phyloP scores from a whole-genome alignment of 2,329 filamentous ascomycete species.

The Bipolaris cookei region DNA sequence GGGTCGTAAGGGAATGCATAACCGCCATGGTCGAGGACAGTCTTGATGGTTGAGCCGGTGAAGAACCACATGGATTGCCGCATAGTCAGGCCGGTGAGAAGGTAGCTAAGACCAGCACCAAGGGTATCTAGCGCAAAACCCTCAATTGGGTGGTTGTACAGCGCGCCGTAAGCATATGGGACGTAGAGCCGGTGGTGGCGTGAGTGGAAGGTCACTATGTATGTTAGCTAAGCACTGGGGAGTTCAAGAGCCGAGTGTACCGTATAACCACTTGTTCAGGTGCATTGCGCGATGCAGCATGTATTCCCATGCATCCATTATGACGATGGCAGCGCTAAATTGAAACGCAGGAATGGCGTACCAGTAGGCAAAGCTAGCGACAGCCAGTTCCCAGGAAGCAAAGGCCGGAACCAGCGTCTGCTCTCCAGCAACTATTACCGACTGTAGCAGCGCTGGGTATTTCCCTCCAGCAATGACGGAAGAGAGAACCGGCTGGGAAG shows the following conservation, averaged over 20 bases:
- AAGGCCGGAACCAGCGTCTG: slow-evolving; percentile 69
- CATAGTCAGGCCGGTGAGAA: slow-evolving; percentile 79
- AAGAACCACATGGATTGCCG: slow-evolving; percentile 92
- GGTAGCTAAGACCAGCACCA: slow-evolving; percentile 83
- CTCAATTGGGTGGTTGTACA: slow-evolving; percentile 96
- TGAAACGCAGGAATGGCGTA: slow-evolving; percentile 76
- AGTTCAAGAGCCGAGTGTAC: slow-evolving; percentile 60
- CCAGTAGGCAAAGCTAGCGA: slow-evolving; percentile 82
- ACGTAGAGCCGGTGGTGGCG: slow-evolving; percentile 97
- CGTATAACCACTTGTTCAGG: slow-evolving; percentile 95
- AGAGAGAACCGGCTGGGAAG: slow-evolving; percentile 74
- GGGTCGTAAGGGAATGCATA: slow-evolving; percentile 97
- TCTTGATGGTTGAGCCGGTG: slow-evolving; percentile 88
- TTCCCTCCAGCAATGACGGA: slow-evolving; percentile 78
- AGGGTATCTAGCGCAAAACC: slow-evolving; percentile 92
- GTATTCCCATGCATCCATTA: slow-evolving; percentile 98
- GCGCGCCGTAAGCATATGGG: slow-evolving; percentile 93
- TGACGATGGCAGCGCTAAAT: slow-evolving; percentile 72
- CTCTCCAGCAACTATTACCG: slow-evolving; percentile 60
- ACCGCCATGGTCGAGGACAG: slow-evolving; percentile 96
- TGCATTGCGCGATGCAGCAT: slow-evolving; percentile 97
- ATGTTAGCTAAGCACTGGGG: slow-evolving; percentile 13
- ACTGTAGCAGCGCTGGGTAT: slow-evolving; percentile 74
- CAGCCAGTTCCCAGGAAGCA: slow-evolving; percentile 78
- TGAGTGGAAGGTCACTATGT: slow-evolving; percentile 82